Percentiles rank a stretch among this genome's conserved stretches.
Evolutionary conservation across 176 grass and related monocot species (phyloP).

Genomic region (Musa troglodytarum): DNA sequence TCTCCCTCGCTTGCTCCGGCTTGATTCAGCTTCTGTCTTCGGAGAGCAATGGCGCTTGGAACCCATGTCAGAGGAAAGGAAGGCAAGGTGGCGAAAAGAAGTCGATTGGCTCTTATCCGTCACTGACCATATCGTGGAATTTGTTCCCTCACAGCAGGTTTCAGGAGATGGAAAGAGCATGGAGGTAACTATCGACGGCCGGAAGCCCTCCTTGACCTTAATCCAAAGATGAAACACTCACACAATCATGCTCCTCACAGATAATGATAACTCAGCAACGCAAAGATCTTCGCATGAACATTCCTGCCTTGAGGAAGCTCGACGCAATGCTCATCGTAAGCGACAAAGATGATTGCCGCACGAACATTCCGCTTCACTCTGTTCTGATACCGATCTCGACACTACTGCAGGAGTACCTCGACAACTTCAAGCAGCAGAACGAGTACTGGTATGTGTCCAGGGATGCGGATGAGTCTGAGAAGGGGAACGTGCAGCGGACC

Average conservation of each 20-base stretch:
- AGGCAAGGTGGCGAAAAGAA: slow-evolving; percentile 64
- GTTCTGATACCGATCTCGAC: background rate
- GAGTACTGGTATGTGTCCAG: slow-evolving; percentile 87
- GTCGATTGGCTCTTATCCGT: slow-evolving; percentile 87
- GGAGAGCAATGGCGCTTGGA: slow-evolving; percentile 70
- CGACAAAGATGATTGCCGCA: background rate
- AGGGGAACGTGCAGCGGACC: slow-evolving; percentile 38
- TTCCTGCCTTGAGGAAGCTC: slow-evolving; percentile 74
- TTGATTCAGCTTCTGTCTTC: slow-evolving; percentile 70
- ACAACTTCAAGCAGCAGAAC: slow-evolving; percentile 64
- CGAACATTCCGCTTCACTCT: background rate
- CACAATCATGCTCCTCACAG: slow-evolving; percentile 19
- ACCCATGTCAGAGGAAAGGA: slow-evolving; percentile 65
- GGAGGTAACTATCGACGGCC: slow-evolving; percentile 37
- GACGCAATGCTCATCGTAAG: slow-evolving; percentile 81
- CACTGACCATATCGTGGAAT: slow-evolving; percentile 71
- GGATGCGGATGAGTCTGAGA: slow-evolving; percentile 50
- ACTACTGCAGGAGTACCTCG: slow-evolving; percentile 65
- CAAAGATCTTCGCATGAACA: slow-evolving; percentile 70
- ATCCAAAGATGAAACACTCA: background rate
- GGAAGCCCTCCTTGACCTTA: too few species aligned
- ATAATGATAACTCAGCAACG: slow-evolving; percentile 85
- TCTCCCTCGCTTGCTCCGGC: background rate
- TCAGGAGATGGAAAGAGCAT: slow-evolving; percentile 50
- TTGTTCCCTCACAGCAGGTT: slow-evolving; percentile 59